A percentile compares a stretch with the other conserved stretches of the same genome.
These are phyloP conservation scores for Argentina anserina DNA, from an alignment of 306 rosid species.

Conservation along the genomic window DNA sequence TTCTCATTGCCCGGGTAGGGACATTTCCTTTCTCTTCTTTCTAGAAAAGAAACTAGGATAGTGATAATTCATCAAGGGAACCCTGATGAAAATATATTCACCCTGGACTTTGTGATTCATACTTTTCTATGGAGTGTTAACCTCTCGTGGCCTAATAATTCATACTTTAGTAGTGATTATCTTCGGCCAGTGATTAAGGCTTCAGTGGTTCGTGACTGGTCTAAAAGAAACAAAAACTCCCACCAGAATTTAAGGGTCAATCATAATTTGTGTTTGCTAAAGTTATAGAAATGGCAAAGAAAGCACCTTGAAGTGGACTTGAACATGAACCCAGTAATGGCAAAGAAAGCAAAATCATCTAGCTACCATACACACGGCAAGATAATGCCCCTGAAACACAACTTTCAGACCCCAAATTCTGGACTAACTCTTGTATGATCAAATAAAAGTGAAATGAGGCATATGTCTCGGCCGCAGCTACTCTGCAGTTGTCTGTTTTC, in stretches of 20 bases:
- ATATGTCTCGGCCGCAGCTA: constrained; percentile 27
- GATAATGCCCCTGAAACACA: constrained; percentile 28
- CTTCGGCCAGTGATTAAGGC: constrained; percentile 38
- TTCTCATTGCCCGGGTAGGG: neutral
- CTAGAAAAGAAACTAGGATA: neutral
- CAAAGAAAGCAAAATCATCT: constrained; percentile 21
- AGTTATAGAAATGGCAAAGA: constrained; percentile 13
- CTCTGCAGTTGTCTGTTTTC: constrained; percentile 51
- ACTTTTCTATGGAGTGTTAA: neutral
- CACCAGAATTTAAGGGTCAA: constrained; percentile 15
- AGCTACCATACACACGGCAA: constrained; percentile 28
- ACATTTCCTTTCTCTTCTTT: constrained; percentile 6
- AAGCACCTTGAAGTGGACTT: neutral
- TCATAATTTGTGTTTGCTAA: constrained; percentile 3
- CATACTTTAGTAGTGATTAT: constrained; percentile 27
- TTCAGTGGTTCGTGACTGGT: constrained; percentile 26
- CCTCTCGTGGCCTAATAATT: constrained; percentile 33
- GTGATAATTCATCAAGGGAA: constrained; percentile 11
- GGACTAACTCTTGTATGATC: constrained; percentile 7
- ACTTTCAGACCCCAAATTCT: constrained; percentile 16
- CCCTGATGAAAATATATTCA: neutral
- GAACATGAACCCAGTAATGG: constrained; percentile 27
- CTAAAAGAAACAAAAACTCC: neutral
- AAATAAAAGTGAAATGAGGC: constrained; percentile 6
- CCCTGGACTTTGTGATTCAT: neutral